These are phyloP conservation scores for Beauveria rudraprayagi DNA, from an alignment of 2,329 filamentous ascomycete species.

Conservation along the genomic window DNA sequence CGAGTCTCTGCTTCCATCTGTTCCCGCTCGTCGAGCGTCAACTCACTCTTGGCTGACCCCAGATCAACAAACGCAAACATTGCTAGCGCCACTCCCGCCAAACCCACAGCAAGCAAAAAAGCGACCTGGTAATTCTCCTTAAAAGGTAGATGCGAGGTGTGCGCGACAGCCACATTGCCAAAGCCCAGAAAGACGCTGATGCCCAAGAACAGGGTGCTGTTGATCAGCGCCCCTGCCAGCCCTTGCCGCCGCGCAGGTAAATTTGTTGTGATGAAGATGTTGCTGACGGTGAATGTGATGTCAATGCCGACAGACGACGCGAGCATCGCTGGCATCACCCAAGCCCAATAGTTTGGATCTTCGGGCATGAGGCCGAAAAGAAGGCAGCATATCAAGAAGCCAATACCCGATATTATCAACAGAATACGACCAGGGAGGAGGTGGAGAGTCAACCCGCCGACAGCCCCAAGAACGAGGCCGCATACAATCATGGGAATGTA, in stretches of 20 bases:
- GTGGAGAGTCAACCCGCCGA: constrained; percentile 49
- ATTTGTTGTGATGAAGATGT: constrained; percentile 59
- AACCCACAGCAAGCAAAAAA: constrained; percentile 52
- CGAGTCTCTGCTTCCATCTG: constrained; percentile 9
- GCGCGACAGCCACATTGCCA: constrained; percentile 41
- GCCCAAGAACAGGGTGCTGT: constrained; percentile 52
- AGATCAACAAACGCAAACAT: constrained; percentile 26
- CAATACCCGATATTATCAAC: constrained; percentile 42
- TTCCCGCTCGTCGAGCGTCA: constrained; percentile 16
- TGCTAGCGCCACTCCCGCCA: constrained; percentile 38
- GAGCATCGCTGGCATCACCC: constrained; percentile 52
- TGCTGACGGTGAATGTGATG: constrained; percentile 57
- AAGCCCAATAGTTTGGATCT: constrained; percentile 53
- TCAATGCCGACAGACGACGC: constrained; percentile 57
- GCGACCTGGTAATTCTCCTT: constrained; percentile 48
- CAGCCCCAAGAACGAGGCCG: constrained; percentile 46
- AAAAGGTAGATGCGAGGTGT: constrained; percentile 38
- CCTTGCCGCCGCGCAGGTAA: constrained; percentile 52
- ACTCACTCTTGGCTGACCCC: constrained; percentile 17
- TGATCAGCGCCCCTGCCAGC: constrained; percentile 56
- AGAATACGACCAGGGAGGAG: constrained; percentile 44
- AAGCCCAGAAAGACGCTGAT: constrained; percentile 49
- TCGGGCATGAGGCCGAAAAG: constrained; percentile 49
- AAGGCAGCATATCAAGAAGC: constrained; percentile 41
- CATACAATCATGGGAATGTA: constrained; percentile 50